These are phyloP conservation scores for Hymenoscyphus linearis DNA, from an alignment of 2,329 filamentous ascomycete genomes.

Conservation along the genomic window DNA sequence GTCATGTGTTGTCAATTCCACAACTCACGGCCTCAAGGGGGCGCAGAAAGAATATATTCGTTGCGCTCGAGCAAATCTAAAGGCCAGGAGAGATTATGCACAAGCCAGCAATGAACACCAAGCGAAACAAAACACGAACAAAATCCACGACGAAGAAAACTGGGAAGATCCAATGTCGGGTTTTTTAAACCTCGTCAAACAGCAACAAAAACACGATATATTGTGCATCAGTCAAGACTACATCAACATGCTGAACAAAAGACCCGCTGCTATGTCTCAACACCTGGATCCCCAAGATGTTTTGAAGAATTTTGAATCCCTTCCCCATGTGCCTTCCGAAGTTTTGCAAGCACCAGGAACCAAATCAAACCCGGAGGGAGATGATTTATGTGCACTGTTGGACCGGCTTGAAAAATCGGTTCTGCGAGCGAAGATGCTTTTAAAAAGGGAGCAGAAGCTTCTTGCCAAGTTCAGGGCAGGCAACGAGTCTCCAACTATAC, in stretches of 20 bases:
- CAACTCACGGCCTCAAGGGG: slow-evolving; percentile 39
- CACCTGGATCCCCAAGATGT: slow-evolving; percentile 39
- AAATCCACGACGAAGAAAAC: slow-evolving; percentile 7
- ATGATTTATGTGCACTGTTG: slow-evolving; percentile 43
- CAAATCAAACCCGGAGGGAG: slow-evolving; percentile 29
- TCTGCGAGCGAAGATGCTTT: slow-evolving; percentile 51
- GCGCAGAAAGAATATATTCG: slow-evolving; percentile 51
- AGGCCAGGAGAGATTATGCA: slow-evolving; percentile 44
- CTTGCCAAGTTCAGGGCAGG: slow-evolving; percentile 39
- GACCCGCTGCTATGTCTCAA: slow-evolving; percentile 45
- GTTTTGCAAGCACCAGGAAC: slow-evolving; percentile 18
- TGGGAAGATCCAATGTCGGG: slow-evolving; percentile 38
- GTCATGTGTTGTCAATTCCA: slow-evolving; percentile 33
- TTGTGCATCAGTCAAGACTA: slow-evolving; percentile 47
- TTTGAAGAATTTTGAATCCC: slow-evolving; percentile 19
- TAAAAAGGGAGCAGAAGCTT: slow-evolving; percentile 51
- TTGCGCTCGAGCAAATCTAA: slow-evolving; percentile 47
- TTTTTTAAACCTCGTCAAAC: slow-evolving; percentile 46
- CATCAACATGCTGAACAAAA: slow-evolving; percentile 45
- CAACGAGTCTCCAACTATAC: not conserved
- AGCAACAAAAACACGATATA: slow-evolving; percentile 47
- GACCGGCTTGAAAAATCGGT: slow-evolving; percentile 53
- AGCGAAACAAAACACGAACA: not conserved
- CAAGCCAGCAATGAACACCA: slow-evolving; percentile 22
- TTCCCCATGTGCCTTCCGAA: slow-evolving; percentile 28